phyloP scores from a whole-genome alignment of 1,284 basidiomycete genomes.

The Rhodotorula glutinis region DNA sequence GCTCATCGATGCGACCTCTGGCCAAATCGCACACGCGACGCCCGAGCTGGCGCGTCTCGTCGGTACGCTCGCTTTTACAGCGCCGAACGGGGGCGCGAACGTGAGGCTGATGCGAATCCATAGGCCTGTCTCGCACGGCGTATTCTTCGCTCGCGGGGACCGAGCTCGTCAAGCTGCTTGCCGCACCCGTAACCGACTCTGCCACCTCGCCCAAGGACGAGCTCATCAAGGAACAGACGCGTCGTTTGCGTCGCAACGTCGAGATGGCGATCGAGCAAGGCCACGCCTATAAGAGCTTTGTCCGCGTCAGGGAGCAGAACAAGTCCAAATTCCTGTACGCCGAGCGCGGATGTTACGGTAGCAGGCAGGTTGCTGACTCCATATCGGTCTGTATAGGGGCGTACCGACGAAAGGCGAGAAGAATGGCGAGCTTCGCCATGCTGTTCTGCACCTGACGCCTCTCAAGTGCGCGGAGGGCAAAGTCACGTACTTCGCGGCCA shows the following conservation, averaged over 20 bases:
- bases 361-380: neutral
- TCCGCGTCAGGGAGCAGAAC: constrained; percentile 6
- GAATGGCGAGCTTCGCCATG: neutral
- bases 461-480: constrained; percentile 3
- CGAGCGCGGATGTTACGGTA: rapidly evolving
- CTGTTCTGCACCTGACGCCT: constrained; percentile 16
- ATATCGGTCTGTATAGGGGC: neutral
- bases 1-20: neutral
- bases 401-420: neutral
- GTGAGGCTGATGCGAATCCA: too few relatives aligned
- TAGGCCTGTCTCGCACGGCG: constrained; percentile 1
- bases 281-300: constrained; percentile 3
- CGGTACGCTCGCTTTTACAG: neutral
- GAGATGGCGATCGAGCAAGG: constrained; percentile 7
- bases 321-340: constrained; percentile 13
- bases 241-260: constrained; percentile 14
- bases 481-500: constrained; percentile 13
- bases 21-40: constrained; percentile 14
- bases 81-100: too few relatives aligned
- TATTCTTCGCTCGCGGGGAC: constrained; percentile 70
- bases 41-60: constrained; percentile 8
- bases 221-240: constrained; percentile 5
- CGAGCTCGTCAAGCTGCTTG: constrained; percentile 70
- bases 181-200: neutral
- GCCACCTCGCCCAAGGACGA: neutral